Percentiles rank a stretch among this genome's conserved stretches.
Evolutionary conservation across 2,329 filamentous ascomycete genomes (phyloP).

Genomic region (Dactylellina haptotyla): DNA sequence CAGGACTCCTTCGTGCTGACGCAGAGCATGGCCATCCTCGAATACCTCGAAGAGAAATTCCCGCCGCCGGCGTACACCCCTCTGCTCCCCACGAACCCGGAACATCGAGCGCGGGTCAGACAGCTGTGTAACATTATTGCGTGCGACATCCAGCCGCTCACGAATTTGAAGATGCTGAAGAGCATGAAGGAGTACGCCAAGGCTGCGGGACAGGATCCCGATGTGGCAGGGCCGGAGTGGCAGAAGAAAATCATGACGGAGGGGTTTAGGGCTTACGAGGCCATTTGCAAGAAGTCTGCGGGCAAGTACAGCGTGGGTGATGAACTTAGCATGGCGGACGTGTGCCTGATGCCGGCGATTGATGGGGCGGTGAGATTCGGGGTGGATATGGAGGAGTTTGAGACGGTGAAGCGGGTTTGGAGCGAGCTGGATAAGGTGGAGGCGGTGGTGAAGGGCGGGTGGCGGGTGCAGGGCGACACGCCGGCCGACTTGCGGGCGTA

Average conservation of each 20-base stretch:
- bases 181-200: conserved; percentile 64
- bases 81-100: conserved; percentile 64
- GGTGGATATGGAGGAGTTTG: conserved; percentile 67
- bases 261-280: conserved; percentile 70
- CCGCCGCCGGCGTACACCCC: conserved; percentile 59
- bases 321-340: conserved; percentile 69
- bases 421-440: conserved; percentile 65
- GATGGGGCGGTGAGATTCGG: conserved; percentile 69
- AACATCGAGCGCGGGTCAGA: conserved; percentile 66
- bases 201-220: conserved; percentile 59
- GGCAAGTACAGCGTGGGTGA: conserved; percentile 70
- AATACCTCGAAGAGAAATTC: conserved; percentile 70
- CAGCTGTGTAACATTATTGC: conserved; percentile 68
- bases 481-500: conserved; percentile 63
- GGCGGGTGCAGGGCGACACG: conserved; percentile 68
- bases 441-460: conserved; percentile 67
- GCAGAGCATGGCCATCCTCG: conserved; percentile 71
- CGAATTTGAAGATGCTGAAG: conserved; percentile 68
- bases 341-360: conserved; percentile 69
- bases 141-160: conserved; percentile 70
- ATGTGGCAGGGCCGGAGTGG: conserved; percentile 62
- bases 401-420: conserved; percentile 63
- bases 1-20: conserved; percentile 63
- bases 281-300: conserved; percentile 60
- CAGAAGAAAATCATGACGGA: conserved; percentile 66